Evolutionary conservation across 352 stramenopile genomes (phyloP), one percentile per base, ranked within the genome.

Genomic region (Plasmopara halstedii): DNA sequence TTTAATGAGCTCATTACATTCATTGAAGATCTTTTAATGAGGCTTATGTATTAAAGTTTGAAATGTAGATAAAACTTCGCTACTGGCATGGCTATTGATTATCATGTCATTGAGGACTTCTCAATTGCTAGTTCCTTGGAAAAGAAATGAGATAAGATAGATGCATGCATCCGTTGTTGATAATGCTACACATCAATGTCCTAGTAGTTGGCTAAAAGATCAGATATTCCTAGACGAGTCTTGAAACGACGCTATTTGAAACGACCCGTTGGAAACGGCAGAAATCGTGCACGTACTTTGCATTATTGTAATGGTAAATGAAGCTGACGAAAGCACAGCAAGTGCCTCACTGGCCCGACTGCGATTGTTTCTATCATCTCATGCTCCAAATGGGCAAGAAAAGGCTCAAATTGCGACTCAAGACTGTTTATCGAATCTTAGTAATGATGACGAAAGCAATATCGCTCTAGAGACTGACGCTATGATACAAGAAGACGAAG

Each of bases 341-440:
- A 58, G 42, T 6, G 50, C 59, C 0, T 72, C 65, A 3, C 50
- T 75, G 17, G 58, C 61, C 11, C 53, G 62, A 4, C 25, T 75
- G 22, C 54, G 61, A 23, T 38, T 70, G 37, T 72, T 75, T 42
- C 27, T 75, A 19, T 65, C 61, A 13, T 63, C 65, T 1, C 65
- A 75, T 42, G 42, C 61, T 6, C 53, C 64, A 17, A 57, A 59
- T 45, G 48, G 49, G 33, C 18, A 44, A 17, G 36, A 18, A 6
- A 43, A 67, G 15, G 19, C 37, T 37, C 41, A 9, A 11, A 15
- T 25, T 4, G 13, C 53, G 25, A 51, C 35, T 9, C 52, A 50
- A 17, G 26, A 50, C 13, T 33, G n/a, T n/a, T n/a, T n/a, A n/a
- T n/a, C 41, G 11, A 38, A 49, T 23, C 36, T 43, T 23, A 23